Evolutionary conservation across 768 basidiomycete genomes (phyloP).

Genomic region (Pleurotus citrinopileatus): DNA sequence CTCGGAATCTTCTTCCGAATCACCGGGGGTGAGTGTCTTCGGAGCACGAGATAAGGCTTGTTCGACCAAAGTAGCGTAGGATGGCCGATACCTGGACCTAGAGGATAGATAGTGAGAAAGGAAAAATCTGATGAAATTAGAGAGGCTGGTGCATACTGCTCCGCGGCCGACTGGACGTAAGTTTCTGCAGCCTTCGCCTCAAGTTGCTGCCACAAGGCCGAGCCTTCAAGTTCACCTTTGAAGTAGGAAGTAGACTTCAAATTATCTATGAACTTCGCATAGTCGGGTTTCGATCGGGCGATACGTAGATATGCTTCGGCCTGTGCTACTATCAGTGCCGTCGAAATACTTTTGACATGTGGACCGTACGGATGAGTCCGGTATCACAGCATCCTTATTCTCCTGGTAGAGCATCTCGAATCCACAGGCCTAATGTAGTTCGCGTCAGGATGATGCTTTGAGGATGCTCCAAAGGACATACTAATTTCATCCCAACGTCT

Average conservation of each 20-base stretch:
- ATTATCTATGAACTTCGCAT: slow-evolving; percentile 66
- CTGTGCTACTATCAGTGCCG: slow-evolving; percentile 29
- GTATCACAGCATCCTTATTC: slow-evolving; percentile 48
- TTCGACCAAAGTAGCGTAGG: slow-evolving; percentile 76
- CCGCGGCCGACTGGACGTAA: slow-evolving; percentile 44
- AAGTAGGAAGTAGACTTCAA: slow-evolving; percentile 74
- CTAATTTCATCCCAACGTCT: slow-evolving; percentile 93
- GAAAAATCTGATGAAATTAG: background rate
- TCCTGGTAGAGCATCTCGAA: slow-evolving; percentile 97
- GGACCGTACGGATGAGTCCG: slow-evolving; percentile 45
- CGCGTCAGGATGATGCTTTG: background rate
- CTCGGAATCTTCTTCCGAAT: slow-evolving; percentile 66
- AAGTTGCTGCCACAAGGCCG: slow-evolving; percentile 66
- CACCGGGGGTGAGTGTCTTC: slow-evolving; percentile 19
- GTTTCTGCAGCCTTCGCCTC: slow-evolving; percentile 69
- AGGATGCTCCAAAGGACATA: slow-evolving; percentile 28
- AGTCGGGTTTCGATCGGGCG: slow-evolving; percentile 64
- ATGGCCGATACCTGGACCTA: slow-evolving; percentile 54
- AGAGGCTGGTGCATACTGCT: slow-evolving; percentile 48
- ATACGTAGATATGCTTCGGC: slow-evolving; percentile 64
- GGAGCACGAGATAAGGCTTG: slow-evolving; percentile 49
- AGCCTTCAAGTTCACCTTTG: slow-evolving; percentile 72
- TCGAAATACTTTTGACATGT: slow-evolving; percentile 4
- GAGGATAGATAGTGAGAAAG: no score
- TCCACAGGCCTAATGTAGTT: slow-evolving; percentile 68